Evolutionary conservation across 129 eudicot species (phyloP).

Genomic region (Chrysanthemum seticuspe): DNA sequence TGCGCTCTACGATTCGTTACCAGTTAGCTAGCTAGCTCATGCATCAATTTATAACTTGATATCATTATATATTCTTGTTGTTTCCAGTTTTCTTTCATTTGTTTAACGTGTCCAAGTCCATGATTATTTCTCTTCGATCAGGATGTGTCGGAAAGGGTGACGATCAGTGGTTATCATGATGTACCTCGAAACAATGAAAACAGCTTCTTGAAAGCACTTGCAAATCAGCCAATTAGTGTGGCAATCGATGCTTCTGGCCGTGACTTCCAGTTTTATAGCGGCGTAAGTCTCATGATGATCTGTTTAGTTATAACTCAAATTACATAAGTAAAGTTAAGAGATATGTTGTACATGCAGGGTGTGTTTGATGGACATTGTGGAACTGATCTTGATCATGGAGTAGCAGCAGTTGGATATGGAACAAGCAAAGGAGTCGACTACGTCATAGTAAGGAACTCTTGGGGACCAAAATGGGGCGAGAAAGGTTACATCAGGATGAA

Average conservation of each 20-base stretch:
- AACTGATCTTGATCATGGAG: slow-evolving; percentile 70
- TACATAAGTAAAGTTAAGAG: not conserved
- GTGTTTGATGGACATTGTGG: slow-evolving; percentile 78
- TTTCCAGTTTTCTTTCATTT: not conserved
- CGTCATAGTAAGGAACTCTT: slow-evolving; percentile 66
- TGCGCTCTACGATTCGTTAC: too few species aligned
- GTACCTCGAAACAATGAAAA: slow-evolving; percentile 68
- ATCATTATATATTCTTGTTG: too few species aligned
- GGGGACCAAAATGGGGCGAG: slow-evolving; percentile 87
- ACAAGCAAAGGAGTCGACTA: slow-evolving; percentile 48
- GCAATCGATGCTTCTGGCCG: slow-evolving; percentile 89
- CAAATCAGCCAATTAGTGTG: slow-evolving; percentile 83
- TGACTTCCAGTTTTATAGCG: slow-evolving; percentile 86
- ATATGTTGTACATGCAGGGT: slow-evolving; percentile 36
- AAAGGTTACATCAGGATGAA: slow-evolving; percentile 82
- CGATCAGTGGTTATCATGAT: slow-evolving; percentile 73
- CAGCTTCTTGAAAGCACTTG: slow-evolving; percentile 75
- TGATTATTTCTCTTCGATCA: slow-evolving; percentile 11
- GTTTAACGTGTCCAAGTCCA: not conserved
- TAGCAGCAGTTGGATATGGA: slow-evolving; percentile 80
- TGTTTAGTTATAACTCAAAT: not conserved
- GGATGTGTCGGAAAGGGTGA: slow-evolving; percentile 57
- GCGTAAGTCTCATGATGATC: slow-evolving; percentile 36
- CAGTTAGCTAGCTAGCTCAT: too few species aligned
- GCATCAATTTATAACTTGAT: too few species aligned